Evolutionary conservation across 257 asterid species (phyloP).

Genomic region (Striga asiatica): DNA sequence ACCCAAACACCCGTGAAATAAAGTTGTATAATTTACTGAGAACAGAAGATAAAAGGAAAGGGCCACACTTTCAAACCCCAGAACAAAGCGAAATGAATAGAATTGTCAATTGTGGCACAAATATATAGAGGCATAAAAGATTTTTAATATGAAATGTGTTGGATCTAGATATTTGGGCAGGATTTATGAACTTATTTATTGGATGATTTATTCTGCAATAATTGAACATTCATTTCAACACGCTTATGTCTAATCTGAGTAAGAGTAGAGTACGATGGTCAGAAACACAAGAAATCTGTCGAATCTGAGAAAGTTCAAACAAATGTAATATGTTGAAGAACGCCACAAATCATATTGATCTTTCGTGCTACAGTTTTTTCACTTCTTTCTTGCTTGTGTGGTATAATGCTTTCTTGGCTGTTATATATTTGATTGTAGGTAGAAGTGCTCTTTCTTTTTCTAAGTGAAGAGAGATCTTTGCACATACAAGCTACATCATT

Average conservation of each 20-base stretch:
- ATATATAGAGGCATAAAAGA: neutral
- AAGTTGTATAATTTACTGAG: neutral
- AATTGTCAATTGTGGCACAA: neutral
- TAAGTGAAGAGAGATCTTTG: constrained; percentile 40
- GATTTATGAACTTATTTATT: neutral
- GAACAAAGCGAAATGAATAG: neutral
- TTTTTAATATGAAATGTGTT: neutral
- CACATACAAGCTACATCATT: constrained; percentile 47
- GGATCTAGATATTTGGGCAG: neutral
- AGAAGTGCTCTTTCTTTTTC: constrained; percentile 46
- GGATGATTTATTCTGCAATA: neutral
- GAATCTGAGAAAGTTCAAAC: neutral
- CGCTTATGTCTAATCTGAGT: neutral
- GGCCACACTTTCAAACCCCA: neutral
- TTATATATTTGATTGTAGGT: constrained; percentile 32
- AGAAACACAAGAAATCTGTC: constrained; percentile 2
- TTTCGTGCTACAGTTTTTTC: neutral
- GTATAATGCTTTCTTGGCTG: neutral
- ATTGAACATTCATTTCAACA: neutral
- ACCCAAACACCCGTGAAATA: neutral
- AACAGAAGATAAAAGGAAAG: neutral
- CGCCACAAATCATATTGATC: neutral
- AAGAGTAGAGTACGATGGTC: neutral
- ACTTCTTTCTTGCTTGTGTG: neutral
- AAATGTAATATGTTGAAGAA: constrained; percentile 3